A percentile compares a stretch with the other conserved stretches of the same genome.
These are phyloP conservation scores for Salix udensis DNA, from an alignment of 345 rosid species.

Conservation along the genomic window DNA sequence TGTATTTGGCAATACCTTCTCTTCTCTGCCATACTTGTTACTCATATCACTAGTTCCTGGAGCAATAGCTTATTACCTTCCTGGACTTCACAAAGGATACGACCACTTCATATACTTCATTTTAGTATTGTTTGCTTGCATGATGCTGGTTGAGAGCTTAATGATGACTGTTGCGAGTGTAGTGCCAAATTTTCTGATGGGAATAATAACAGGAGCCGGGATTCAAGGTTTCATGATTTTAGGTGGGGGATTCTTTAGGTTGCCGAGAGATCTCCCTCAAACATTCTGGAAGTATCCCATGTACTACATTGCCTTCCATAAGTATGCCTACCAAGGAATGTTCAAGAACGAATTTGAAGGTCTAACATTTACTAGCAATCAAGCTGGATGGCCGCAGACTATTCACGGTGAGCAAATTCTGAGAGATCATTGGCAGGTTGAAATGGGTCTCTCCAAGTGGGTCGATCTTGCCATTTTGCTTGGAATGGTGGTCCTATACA, in stretches of 20 bases:
- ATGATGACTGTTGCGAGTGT: constrained; percentile 56
- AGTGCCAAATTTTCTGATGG: constrained; percentile 51
- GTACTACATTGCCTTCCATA: constrained; percentile 36
- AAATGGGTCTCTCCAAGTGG: constrained; percentile 51
- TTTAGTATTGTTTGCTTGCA: constrained; percentile 26
- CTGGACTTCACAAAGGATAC: constrained; percentile 34
- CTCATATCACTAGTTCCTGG: constrained; percentile 43
- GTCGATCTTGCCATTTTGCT: constrained; percentile 41
- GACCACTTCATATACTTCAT: constrained; percentile 36
- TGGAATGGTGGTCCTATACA: constrained; percentile 38
- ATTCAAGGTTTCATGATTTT: constrained; percentile 51
- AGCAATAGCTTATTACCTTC: constrained; percentile 29
- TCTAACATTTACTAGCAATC: constrained; percentile 15
- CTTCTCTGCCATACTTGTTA: constrained; percentile 39
- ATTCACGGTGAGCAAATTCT: constrained; percentile 31
- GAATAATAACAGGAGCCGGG: constrained; percentile 49
- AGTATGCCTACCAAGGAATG: constrained; percentile 14
- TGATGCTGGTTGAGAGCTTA: constrained; percentile 51
- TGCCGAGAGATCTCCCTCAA: constrained; percentile 43
- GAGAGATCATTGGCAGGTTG: constrained; percentile 38
- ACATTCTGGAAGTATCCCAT: constrained; percentile 46
- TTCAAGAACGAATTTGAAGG: constrained; percentile 38
- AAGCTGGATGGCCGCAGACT: neutral
- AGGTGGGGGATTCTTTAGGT: constrained; percentile 46
- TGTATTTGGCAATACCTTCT: constrained; percentile 40